Evolutionary conservation across 129 eudicot species (phyloP).

Genomic region (Flaveria bidentis): DNA sequence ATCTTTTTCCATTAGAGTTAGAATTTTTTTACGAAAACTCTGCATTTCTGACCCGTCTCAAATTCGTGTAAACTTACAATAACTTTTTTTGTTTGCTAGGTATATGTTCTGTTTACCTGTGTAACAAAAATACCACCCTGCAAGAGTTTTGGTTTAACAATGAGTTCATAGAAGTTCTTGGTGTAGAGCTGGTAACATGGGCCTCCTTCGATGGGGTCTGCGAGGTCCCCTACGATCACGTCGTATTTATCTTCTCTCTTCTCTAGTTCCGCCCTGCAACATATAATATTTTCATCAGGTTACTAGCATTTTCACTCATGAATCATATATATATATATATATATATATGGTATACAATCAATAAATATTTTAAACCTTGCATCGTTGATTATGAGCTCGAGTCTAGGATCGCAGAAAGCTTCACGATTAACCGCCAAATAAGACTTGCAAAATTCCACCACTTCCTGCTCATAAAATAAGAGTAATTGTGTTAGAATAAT

Average conservation of each 20-base stretch:
- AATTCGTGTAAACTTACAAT: too few species aligned
- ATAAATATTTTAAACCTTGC: constrained; percentile 35
- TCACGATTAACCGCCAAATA: constrained; percentile 67
- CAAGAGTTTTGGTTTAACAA: constrained; percentile 81
- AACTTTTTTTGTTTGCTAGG: too few species aligned
- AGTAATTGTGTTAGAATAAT: neutral
- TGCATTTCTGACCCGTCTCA: too few species aligned
- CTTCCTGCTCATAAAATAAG: constrained; percentile 32
- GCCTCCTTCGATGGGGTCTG: constrained; percentile 98
- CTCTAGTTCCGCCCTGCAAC: constrained; percentile 66
- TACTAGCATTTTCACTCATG: neutral
- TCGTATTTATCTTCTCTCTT: constrained; percentile 79
- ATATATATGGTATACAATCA: neutral
- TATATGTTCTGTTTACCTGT: constrained; percentile 51
- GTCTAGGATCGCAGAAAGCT: constrained; percentile 80
- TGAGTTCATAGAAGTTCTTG: constrained; percentile 74
- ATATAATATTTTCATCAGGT: neutral
- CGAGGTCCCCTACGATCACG: constrained; percentile 88
- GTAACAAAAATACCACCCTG: constrained; percentile 84
- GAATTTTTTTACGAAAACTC: too few species aligned
- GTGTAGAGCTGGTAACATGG: constrained; percentile 96
- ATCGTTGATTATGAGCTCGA: constrained; percentile 82
- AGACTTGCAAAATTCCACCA: constrained; percentile 79
- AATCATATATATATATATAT: neutral
- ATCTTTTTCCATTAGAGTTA: too few species aligned